Evolutionary conservation across 2,329 filamentous ascomycete species (phyloP).

Genomic region (Diaporthe velutina): DNA sequence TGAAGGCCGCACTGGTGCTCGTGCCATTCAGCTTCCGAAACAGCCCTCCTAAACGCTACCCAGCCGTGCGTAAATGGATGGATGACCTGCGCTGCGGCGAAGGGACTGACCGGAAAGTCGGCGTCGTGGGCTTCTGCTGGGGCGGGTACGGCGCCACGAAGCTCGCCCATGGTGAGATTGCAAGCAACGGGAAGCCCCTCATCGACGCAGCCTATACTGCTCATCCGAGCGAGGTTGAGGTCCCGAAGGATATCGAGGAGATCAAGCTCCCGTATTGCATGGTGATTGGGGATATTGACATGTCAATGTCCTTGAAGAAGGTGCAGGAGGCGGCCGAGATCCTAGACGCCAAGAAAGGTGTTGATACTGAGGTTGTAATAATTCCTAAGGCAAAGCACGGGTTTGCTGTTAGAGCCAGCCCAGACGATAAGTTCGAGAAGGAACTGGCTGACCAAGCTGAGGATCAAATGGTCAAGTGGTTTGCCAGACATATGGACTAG

Average conservation of each 20-base stretch:
- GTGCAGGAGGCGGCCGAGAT: background rate
- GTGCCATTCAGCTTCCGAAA: background rate
- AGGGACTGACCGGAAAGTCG: background rate
- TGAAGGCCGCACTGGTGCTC: background rate
- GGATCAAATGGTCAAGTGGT: background rate
- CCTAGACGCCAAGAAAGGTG: background rate
- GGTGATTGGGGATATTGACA: background rate
- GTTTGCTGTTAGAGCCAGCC: background rate
- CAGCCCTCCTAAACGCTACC: background rate
- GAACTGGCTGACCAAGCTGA: background rate
- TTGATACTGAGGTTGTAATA: background rate
- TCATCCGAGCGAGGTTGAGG: background rate
- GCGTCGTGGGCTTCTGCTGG: background rate
- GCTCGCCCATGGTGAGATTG: background rate
- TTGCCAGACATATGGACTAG: background rate
- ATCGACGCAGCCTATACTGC: background rate
- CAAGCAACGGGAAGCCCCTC: background rate
- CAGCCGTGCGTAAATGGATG: background rate
- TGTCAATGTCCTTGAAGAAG: background rate
- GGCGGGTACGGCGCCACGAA: background rate
- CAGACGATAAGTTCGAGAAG: background rate
- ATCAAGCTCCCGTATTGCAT: background rate
- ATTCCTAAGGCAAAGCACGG: background rate
- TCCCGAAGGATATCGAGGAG: background rate
- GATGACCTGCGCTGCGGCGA: background rate